Evolutionary conservation across 768 basidiomycete genomes (phyloP).

Genomic region (Suillus occidentalis): DNA sequence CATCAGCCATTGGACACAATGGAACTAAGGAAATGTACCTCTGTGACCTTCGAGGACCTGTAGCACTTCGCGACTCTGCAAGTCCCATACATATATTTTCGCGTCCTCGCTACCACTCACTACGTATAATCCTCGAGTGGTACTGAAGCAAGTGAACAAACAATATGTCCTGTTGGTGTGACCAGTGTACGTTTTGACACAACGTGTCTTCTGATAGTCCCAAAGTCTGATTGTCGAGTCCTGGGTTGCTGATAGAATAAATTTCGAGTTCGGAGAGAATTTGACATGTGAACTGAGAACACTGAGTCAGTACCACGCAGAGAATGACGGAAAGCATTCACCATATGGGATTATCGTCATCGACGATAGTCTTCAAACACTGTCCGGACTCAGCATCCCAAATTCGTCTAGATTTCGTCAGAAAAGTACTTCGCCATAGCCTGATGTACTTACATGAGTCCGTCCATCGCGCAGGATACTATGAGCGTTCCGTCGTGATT

Average conservation of each 20-base stretch:
- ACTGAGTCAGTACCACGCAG: slow-evolving; percentile 10
- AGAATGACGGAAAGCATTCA: slow-evolving; percentile 31
- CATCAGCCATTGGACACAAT: slow-evolving; percentile 2
- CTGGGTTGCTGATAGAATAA: slow-evolving; percentile 87
- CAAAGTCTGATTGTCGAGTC: slow-evolving; percentile 94
- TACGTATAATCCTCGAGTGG: slow-evolving; percentile 61
- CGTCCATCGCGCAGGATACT: slow-evolving; percentile 95
- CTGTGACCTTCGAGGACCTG: slow-evolving; percentile 80
- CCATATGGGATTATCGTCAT: slow-evolving; percentile 96
- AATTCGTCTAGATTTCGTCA: slow-evolving; percentile 63
- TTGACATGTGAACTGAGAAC: slow-evolving; percentile 71
- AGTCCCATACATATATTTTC: slow-evolving; percentile 87
- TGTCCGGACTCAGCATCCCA: slow-evolving; percentile 99
- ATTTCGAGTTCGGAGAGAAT: slow-evolving; percentile 92
- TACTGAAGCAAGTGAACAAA: slow-evolving; percentile 67
- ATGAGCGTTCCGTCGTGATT: slow-evolving; percentile 94
- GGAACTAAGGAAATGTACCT: slow-evolving; percentile 44
- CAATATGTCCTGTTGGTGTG: slow-evolving; percentile 87
- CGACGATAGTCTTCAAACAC: slow-evolving; percentile 94
- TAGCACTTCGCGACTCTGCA: slow-evolving; percentile 75
- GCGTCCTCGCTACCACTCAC: slow-evolving; percentile 90
- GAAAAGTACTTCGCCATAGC: slow-evolving; percentile 7
- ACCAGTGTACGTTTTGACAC: slow-evolving; percentile 90
- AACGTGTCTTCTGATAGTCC: slow-evolving; percentile 89
- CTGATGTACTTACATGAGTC: slow-evolving; percentile 72